Evolutionary conservation across 164 flowering plant species (phyloP), one percentile per base, ranked within the genome.

Genomic region (Santalum album): DNA sequence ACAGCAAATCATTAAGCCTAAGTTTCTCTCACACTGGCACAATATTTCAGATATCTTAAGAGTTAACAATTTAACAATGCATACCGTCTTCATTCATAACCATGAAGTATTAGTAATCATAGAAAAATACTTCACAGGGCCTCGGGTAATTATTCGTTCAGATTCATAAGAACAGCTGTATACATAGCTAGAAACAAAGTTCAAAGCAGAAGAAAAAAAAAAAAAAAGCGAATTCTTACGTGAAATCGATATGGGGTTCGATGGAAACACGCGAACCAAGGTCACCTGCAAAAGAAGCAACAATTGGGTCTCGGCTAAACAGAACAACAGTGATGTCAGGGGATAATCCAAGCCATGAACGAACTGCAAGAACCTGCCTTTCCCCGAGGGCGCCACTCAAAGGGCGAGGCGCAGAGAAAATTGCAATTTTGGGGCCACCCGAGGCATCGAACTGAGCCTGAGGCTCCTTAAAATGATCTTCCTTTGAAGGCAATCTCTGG

Each of bases 271-370:
- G 75, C 1, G 84, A 65, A 55, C 78, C 75, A 48, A 87, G 70
- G 15, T 55, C 48, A 43, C 32, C 66, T 7, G 34, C 82, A 52
- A 82, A 73, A 26, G 80, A 69, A 65, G 65, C 54, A 64, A 74
- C 74, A 53, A 81, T 73, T 10, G 82, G 77, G 67, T 83, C 71
- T 63, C 65, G 70, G 50, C 77, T 77, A 56, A 89, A 83, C 27
- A 92, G 74, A 63, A 89, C 86, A 35, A 92, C 95, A 9, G 57
- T 66, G 20, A 89, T 58, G 29, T 69, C 58, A 2, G 83, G 69
- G 12, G 95, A 80, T 56, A 89, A 64, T 32, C 77, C 83, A 38
- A 92, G 87, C 99, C 99, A 89, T 23, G 99, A 89, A 42, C 86
- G 76, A 60, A 92, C 54, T 1, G 96, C 91, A 32, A 87, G 52